These are phyloP conservation scores for Ceratocystiopsis sp. DNA, from an alignment of 2,329 filamentous ascomycete species.

Conservation along the genomic window DNA sequence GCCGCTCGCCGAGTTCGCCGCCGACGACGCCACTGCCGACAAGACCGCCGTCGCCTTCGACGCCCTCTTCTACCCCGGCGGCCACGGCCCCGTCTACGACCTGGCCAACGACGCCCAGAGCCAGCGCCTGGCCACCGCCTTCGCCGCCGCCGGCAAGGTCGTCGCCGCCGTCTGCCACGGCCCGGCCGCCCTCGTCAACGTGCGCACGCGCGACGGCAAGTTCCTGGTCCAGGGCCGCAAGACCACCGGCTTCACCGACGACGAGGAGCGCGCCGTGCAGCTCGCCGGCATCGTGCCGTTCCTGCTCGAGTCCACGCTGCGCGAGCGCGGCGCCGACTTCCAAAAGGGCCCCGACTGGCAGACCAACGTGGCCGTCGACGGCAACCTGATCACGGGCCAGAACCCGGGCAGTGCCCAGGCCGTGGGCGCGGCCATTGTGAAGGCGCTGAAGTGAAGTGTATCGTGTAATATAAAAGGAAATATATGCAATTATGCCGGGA, in stretches of 20 bases:
- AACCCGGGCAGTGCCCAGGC: conserved; percentile 35
- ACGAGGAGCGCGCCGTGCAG: conserved; percentile 31
- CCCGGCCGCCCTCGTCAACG: conserved; percentile 41
- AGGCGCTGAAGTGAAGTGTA: conserved; percentile 19
- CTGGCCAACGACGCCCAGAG: conserved; percentile 39
- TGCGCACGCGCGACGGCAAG: conserved; percentile 30
- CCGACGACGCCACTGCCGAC: conserved; percentile 16
- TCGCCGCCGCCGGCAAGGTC: conserved; percentile 43
- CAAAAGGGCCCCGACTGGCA: conserved; percentile 36
- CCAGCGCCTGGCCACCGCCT: conserved; percentile 43
- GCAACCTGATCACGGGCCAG: conserved; percentile 38
- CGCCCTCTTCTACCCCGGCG: conserved; percentile 23
- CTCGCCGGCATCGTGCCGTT: conserved; percentile 33
- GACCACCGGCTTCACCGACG: conserved; percentile 43
- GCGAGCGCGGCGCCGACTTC: conserved; percentile 34
- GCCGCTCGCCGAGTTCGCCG: conserved; percentile 37
- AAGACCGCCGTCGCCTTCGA: conserved; percentile 13
- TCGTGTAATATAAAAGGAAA: background rate
- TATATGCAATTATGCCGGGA: too few relatives aligned
- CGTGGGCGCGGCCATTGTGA: conserved; percentile 33
- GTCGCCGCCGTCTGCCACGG: conserved; percentile 55
- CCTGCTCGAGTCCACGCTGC: conserved; percentile 38
- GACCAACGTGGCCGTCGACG: conserved; percentile 32
- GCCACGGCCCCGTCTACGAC: conserved; percentile 51
- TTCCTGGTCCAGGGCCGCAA: conserved; percentile 36